These are phyloP conservation scores for Colletotrichum nymphaeae DNA, from an alignment of 2,329 filamentous ascomycete genomes.

Conservation along the genomic window DNA sequence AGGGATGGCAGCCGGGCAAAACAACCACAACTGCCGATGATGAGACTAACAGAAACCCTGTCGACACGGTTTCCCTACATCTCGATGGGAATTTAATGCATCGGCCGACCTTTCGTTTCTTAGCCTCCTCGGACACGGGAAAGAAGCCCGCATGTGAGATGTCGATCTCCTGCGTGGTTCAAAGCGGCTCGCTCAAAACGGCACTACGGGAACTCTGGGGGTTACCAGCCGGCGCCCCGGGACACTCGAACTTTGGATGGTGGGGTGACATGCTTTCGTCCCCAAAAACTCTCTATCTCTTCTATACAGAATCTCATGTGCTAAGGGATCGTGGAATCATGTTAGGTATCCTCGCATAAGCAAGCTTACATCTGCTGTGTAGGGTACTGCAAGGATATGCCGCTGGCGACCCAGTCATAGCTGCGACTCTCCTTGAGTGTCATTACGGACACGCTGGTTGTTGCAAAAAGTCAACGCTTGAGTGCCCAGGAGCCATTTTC, in stretches of 20 bases:
- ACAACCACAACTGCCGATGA: neutral
- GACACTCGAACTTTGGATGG: neutral
- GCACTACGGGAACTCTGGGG: constrained; percentile 1
- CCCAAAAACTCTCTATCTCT: neutral
- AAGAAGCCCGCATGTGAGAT: constrained; percentile 9
- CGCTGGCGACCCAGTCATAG: neutral
- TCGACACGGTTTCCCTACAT: constrained; percentile 7
- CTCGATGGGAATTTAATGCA: constrained; percentile 1
- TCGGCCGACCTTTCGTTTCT: constrained; percentile 3
- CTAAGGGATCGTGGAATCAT: neutral
- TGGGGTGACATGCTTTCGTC: neutral
- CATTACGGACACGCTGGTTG: neutral
- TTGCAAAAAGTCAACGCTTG: neutral
- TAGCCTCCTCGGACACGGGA: constrained; percentile 1
- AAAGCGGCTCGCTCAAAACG: neutral
- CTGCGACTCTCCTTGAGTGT: neutral
- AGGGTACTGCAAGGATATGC: too few relatives aligned
- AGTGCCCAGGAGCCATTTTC: neutral
- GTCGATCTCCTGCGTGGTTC: neutral
- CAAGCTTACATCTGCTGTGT: neutral
- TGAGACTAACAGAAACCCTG: constrained; percentile 4
- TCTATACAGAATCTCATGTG: too few relatives aligned
- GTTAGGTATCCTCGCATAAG: neutral
- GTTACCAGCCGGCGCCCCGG: neutral
- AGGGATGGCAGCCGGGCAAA: neutral